A percentile compares a stretch with the other conserved stretches of the same genome.
phyloP scores from a whole-genome alignment of 2,329 filamentous ascomycete species.

The Trichophyton benhamiae region DNA sequence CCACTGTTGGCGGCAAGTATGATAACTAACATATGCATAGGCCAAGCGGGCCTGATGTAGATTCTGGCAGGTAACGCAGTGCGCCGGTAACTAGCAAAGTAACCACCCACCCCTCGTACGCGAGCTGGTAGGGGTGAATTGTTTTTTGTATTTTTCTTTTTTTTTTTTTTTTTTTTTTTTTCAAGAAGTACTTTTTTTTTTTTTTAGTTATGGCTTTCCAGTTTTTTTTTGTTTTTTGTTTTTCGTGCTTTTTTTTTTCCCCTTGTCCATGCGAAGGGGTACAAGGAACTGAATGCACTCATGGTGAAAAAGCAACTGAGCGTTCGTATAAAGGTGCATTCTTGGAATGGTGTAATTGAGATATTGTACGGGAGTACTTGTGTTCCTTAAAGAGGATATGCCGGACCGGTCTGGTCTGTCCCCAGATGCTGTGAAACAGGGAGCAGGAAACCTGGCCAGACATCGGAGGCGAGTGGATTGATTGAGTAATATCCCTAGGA shows the following conservation, averaged over 20 bases:
- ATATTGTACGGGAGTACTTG: not conserved
- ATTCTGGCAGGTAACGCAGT: conserved; percentile 3
- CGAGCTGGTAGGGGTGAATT: conserved; percentile 4
- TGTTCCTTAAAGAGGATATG: not conserved
- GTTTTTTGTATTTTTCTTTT: conserved; percentile 1
- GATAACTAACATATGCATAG: not conserved
- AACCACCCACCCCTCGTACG: not conserved
- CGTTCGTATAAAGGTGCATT: not conserved
- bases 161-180: conserved; percentile 1
- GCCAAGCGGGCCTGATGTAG: not conserved
- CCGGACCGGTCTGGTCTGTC: not conserved
- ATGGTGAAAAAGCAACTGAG: not conserved
- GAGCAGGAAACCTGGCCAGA: not conserved
- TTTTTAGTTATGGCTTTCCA: not conserved
- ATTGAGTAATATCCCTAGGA: conserved; percentile 1
- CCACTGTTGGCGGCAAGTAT: not conserved
- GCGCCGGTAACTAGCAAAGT: not conserved
- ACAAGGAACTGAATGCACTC: conserved; percentile 1
- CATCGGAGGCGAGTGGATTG: not conserved
- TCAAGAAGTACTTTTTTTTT: not conserved
- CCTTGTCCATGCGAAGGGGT: not conserved
- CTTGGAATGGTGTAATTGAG: not conserved
- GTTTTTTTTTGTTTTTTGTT: not conserved
- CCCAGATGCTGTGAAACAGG: not conserved
- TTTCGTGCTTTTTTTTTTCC: not conserved